Evolutionary conservation across 2,329 filamentous ascomycete species (phyloP), one percentile per base, ranked within the genome.

Genomic region (Pseudogymnoascus sp.): DNA sequence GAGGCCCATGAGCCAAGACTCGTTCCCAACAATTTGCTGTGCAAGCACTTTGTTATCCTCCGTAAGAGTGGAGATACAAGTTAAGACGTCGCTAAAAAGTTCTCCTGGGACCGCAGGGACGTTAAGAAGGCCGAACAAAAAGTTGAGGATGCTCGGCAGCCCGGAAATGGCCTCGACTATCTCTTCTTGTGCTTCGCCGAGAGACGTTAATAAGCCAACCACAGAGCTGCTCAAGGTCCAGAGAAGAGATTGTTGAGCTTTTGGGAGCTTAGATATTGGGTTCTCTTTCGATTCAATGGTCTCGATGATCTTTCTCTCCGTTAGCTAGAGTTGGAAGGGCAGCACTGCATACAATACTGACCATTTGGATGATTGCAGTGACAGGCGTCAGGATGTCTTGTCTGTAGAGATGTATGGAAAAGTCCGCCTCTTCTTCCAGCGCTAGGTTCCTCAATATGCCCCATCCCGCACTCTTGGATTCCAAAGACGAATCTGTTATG

Each of bases 381-480:
- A 88, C 79, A 19, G 85, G 84, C 28, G 83, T 84, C 65, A 89
- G 70, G 13, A 88, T 74, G 72, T 88, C 86, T 28, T 83, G 77
- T 48, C 87, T 78, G 70, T 82, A 88, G 64, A 90, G 73, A 68
- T 89, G 85, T 19, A 89, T 77, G 67, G 85, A 87, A 65, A 89
- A 89, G 70, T 88, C 86, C 11, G 82, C 77, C 69, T 87, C 86
- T 72, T 89, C 87, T 70, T 87, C 83, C 67, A 83, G 77, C 1
- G 82, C 83, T 62, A 90, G 77, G 45, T 84, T 80, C 67, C 82
- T 80, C 62, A 90, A 76, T 67, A 89, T 86, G 11, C 83, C 82
- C 87, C 87, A 90, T n/a, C 85, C 87, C 19, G 85, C 84, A 48
- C 85, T 83, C 60, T 84, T 80, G 69, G 84, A 85, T 74, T 89